Conservation (phyloP, 179 eudicot genomes). For the Beta lomatogona region DNA sequence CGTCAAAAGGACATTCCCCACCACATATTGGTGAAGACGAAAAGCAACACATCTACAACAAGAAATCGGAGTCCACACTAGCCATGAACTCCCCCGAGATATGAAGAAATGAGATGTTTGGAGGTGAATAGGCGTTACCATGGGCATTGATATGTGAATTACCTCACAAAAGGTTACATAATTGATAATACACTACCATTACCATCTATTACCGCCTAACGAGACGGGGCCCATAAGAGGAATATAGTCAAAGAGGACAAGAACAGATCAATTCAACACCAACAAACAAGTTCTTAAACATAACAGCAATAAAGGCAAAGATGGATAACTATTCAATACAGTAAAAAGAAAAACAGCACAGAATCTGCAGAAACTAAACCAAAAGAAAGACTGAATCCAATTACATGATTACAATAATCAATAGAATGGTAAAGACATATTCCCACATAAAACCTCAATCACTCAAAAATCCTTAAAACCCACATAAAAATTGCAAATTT, state of each 20-base stretch:
- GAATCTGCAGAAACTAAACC: neutral
- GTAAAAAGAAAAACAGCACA: neutral
- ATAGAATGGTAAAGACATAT: neutral
- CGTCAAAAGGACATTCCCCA: too few relatives aligned
- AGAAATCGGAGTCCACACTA: too few relatives aligned
- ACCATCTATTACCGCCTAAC: too few relatives aligned
- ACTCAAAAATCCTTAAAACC: neutral
- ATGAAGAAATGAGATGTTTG: too few relatives aligned
- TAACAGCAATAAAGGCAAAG: neutral
- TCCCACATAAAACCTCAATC: neutral
- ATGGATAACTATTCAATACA: neutral
- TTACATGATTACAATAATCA: neutral
- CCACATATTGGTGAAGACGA: too few relatives aligned
- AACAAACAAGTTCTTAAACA: neutral
- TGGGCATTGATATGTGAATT: too few relatives aligned
- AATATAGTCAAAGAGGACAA: constrained; percentile 1
- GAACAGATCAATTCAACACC: neutral
- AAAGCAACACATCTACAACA: too few relatives aligned
- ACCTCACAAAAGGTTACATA: too few relatives aligned
- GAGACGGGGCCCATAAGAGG: neutral
- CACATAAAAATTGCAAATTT: constrained; percentile 2
- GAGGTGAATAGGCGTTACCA: too few relatives aligned
- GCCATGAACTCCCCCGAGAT: neutral
- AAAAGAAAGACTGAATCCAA: neutral
- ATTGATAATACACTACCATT: too few relatives aligned